Conservation (phyloP, 2,329 filamentous ascomycete genomes). For the Stromatinia cepivora region DNA sequence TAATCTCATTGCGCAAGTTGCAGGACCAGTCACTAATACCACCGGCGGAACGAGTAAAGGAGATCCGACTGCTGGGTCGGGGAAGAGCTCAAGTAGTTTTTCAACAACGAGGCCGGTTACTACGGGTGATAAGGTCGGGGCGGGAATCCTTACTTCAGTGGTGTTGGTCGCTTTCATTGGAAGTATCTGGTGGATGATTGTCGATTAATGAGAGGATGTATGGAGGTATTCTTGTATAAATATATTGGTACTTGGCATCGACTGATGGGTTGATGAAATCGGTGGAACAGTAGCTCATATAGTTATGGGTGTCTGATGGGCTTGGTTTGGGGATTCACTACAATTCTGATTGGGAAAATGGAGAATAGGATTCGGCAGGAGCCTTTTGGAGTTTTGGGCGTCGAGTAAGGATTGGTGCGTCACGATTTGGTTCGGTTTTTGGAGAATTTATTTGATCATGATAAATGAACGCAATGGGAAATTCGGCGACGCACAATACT, state of each 20-base stretch:
- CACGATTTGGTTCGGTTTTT: not conserved
- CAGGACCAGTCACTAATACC: constrained; percentile 48
- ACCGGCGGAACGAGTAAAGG: constrained; percentile 60
- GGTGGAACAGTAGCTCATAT: not conserved
- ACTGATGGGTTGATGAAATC: not conserved
- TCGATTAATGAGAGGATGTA: constrained; percentile 4
- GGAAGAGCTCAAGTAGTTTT: not conserved
- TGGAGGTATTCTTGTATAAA: not conserved
- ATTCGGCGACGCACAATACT: not conserved
- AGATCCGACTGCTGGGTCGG: constrained; percentile 36
- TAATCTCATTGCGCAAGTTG: constrained; percentile 53
- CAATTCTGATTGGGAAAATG: not conserved
- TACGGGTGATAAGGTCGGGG: constrained; percentile 65
- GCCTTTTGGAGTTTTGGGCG: constrained; percentile 3
- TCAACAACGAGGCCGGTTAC: constrained; percentile 33
- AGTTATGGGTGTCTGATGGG: not conserved
- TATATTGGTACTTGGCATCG: constrained; percentile 1
- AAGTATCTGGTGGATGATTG: constrained; percentile 56
- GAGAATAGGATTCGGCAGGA: not conserved
- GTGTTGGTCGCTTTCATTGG: constrained; percentile 53
- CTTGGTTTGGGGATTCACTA: not conserved
- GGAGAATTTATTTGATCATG: not conserved
- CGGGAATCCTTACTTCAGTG: constrained; percentile 63
- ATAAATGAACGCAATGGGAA: not conserved
- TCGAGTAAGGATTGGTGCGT: not conserved